Conservation (phyloP, 176 grass and related monocot genomes). For the Miscanthus lutarioriparius region DNA sequence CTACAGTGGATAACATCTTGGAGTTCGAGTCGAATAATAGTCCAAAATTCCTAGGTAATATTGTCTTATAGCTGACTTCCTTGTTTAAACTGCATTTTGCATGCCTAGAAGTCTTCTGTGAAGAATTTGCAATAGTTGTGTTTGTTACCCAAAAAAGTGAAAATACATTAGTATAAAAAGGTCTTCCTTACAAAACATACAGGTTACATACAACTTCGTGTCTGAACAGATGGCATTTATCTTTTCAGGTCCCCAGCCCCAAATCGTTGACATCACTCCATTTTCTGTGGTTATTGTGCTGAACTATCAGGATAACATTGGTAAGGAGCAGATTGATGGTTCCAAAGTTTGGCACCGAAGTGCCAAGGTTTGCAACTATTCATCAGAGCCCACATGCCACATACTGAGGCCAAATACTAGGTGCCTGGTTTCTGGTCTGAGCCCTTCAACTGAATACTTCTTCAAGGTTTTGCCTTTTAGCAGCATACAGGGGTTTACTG, state of each 20-base stretch:
- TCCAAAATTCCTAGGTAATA: conserved; percentile 44
- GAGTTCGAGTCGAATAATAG: conserved; percentile 31
- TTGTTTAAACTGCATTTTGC: neutral
- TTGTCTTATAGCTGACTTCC: neutral
- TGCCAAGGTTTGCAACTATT: conserved; percentile 45
- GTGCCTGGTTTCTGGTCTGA: conserved; percentile 63
- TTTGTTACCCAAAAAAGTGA: neutral
- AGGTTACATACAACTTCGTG: neutral
- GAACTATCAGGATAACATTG: conserved; percentile 46
- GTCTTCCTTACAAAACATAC: neutral
- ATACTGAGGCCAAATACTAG: conserved; percentile 62
- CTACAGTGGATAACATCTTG: conserved; percentile 43
- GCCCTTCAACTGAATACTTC: conserved; percentile 69
- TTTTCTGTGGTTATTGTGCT: conserved; percentile 64
- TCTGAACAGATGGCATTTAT: conserved; percentile 41
- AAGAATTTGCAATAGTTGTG: conserved; percentile 1
- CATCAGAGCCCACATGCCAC: conserved; percentile 63
- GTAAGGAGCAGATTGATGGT: conserved; percentile 59
- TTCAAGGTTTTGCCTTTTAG: conserved; percentile 77
- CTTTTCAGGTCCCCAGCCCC: conserved; percentile 50
- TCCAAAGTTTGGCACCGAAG: conserved; percentile 74
- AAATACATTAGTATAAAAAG: neutral
- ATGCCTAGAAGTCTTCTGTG: neutral
- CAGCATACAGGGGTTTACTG: conserved; percentile 44
- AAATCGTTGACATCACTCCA: conserved; percentile 58